Evolutionary conservation across 1,284 basidiomycete species (phyloP), one percentile per base, ranked within the genome.

Genomic region (Ceratobasidium sp.): DNA sequence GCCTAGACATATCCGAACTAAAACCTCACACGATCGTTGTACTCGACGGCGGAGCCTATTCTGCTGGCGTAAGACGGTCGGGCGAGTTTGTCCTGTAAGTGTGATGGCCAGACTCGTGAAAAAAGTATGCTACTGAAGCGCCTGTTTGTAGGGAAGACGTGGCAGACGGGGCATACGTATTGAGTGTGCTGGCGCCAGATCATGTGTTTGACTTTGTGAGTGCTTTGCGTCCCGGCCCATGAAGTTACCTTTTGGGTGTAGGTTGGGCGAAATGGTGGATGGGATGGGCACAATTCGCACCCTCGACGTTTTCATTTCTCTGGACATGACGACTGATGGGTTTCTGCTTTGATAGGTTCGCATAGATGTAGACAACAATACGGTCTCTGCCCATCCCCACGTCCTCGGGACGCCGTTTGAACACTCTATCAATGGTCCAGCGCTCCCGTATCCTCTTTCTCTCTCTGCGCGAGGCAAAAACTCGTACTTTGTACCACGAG

Each of bases 61-160:
- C 49, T 9, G 79, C 78, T n/a, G 68, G 76, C 22, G 77, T 80
- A 5, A 68, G 70, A 37, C 75, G 71, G 43, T 54, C 59, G 22
- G 79, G 79, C 8, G 69, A 69, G 56, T 80, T 77, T 64, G 69
- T 71, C 37, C 56, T 80, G 79, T 80, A 56, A 68, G 79, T 67
- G 1, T 54, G 8, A 11, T 25, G 15, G 1, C 1, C 1, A 56
- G 37, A 25, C 25, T 37, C 5, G 17, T 17, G 34, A 32, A 62
- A 40, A n/a, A 19, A 9, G 17, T 19, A 11, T 11, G 29, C 22
- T 65, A 65, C 51, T 75, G 40, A 75, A 1, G n/a, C 19, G 17
- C 11, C 54, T n/a, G 40, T 25, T 46, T 52, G 1, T 49, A 68
- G 70, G 29, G 67, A 77, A 46, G 70, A 65, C 44, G 64, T 77